These are phyloP conservation scores for Sporothrix globosa DNA, from an alignment of 2,329 filamentous ascomycete genomes.

Conservation along the genomic window DNA sequence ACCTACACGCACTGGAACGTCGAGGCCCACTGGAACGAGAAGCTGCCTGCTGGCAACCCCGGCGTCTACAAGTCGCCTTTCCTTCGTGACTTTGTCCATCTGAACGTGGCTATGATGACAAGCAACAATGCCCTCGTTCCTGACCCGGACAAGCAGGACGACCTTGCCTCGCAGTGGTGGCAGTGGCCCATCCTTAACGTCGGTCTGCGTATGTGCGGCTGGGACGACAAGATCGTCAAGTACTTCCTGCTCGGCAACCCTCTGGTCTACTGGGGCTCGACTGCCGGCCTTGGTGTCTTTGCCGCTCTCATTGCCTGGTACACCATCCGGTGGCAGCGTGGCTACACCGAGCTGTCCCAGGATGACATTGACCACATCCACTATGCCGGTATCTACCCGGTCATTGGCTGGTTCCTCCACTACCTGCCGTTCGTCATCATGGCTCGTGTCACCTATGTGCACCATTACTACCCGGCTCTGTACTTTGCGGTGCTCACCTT, in stretches of 20 bases:
- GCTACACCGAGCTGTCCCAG: slow-evolving; percentile 79
- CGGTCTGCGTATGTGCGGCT: slow-evolving; percentile 96
- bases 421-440: slow-evolving; percentile 96
- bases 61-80: slow-evolving; percentile 96
- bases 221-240: slow-evolving; percentile 94
- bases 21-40: slow-evolving; percentile 91
- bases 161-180: slow-evolving; percentile 95
- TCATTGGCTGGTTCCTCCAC: slow-evolving; percentile 93
- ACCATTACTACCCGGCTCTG: slow-evolving; percentile 97
- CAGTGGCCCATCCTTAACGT: slow-evolving; percentile 97
- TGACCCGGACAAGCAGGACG: slow-evolving; percentile 98
- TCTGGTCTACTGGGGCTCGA: slow-evolving; percentile 92
- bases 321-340: slow-evolving; percentile 91
- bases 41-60: slow-evolving; percentile 83
- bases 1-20: slow-evolving; percentile 99
- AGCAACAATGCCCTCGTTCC: slow-evolving; percentile 98
- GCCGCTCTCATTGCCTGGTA: slow-evolving; percentile 79
- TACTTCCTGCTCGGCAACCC: slow-evolving; percentile 99
- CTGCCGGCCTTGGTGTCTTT: slow-evolving; percentile 74
- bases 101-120: slow-evolving; percentile 99
- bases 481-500: slow-evolving; percentile 94
- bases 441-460: slow-evolving; percentile 98
- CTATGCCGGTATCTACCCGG: slow-evolving; percentile 87
- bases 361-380: slow-evolving; percentile 90
- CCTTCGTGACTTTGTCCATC: slow-evolving; percentile 93